These are phyloP conservation scores for Haplosporangium gracile DNA, from an alignment of 192 early-diverging fungal species.

Conservation along the genomic window DNA sequence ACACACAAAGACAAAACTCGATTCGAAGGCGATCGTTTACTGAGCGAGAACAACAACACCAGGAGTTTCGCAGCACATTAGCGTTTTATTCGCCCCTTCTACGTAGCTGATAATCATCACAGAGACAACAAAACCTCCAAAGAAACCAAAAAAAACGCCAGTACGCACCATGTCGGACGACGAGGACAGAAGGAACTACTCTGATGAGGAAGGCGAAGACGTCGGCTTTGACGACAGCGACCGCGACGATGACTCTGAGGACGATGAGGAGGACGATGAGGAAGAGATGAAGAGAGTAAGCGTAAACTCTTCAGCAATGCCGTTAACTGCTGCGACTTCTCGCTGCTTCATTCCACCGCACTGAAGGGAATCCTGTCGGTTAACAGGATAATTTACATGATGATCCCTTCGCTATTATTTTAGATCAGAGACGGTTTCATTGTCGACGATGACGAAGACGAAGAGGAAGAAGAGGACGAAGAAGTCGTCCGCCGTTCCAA, in stretches of 20 bases:
- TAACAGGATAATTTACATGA: neutral
- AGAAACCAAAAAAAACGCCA: neutral
- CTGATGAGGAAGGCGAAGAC: constrained; percentile 70
- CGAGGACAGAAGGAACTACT: constrained; percentile 62
- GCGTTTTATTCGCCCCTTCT: neutral
- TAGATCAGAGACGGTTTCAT: constrained; percentile 78
- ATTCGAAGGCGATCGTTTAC: constrained; percentile 16
- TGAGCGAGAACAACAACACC: constrained; percentile 1
- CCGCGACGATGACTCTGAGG: constrained; percentile 73
- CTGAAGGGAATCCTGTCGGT: neutral
- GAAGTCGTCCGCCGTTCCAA: constrained; percentile 51
- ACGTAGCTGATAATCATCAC: constrained; percentile 1
- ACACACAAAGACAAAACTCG: constrained; percentile 6
- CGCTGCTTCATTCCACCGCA: neutral
- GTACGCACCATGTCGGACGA: constrained; percentile 54
- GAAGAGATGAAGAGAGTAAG: constrained; percentile 52
- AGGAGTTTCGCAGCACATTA: neutral
- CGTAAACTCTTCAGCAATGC: neutral
- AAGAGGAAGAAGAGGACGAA: constrained; percentile 68
- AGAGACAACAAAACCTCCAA: neutral
- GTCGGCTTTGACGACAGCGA: constrained; percentile 75
- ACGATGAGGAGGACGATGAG: constrained; percentile 65
- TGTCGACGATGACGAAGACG: constrained; percentile 80
- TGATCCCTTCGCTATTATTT: neutral
- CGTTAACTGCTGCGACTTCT: neutral